Evolutionary conservation across 2,329 filamentous ascomycete species (phyloP).

Genomic region (Leptographium lundbergii): DNA sequence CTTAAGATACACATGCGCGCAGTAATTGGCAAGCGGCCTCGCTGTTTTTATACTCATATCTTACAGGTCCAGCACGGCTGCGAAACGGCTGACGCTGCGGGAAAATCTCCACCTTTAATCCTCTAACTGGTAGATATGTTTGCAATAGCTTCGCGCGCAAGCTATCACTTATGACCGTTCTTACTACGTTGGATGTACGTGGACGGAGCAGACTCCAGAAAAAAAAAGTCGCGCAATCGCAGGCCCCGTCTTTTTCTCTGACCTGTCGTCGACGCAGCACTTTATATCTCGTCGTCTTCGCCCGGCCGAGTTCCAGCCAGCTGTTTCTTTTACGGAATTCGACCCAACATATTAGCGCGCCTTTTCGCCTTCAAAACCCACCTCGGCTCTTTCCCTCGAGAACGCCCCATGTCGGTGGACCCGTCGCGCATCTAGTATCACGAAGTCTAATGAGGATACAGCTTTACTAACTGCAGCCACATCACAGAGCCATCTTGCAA

Average conservation of each 20-base stretch:
- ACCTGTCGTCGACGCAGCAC: neutral
- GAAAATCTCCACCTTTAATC: neutral
- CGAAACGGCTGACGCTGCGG: neutral
- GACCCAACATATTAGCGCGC: neutral
- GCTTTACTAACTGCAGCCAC: neutral
- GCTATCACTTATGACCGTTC: neutral
- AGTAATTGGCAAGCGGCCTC: neutral
- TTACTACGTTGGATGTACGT: no score
- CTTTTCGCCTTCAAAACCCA: neutral
- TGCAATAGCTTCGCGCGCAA: neutral
- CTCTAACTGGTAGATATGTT: neutral
- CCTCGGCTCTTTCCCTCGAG: neutral
- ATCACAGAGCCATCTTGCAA: no score
- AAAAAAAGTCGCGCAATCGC: no score
- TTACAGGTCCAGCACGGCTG: neutral
- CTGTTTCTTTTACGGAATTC: neutral
- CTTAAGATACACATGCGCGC: no score
- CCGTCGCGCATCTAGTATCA: conserved; percentile 1
- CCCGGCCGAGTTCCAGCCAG: neutral
- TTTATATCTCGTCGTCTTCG: neutral
- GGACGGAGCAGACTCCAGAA: no score
- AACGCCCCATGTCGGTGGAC: neutral
- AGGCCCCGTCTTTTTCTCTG: no score
- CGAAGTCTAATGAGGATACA: neutral
- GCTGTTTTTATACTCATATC: neutral